phyloP scores from a whole-genome alignment of 306 rosid genomes.

The Fragaria ananassa region DNA sequence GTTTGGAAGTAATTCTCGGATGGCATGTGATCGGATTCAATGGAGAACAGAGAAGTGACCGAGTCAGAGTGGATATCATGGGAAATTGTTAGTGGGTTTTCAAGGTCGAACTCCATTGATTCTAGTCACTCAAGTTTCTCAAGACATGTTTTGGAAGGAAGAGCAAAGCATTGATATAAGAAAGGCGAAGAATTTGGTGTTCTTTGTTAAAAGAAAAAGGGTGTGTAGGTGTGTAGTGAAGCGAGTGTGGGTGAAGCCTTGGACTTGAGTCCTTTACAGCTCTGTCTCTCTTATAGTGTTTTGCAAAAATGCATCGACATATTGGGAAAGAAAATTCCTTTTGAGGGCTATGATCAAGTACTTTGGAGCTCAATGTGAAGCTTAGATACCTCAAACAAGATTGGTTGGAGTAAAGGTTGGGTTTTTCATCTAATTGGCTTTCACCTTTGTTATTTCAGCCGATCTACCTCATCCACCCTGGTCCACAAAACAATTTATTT shows the following conservation, averaged over 20 bases:
- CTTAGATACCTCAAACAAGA: constrained; percentile 21
- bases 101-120: constrained; percentile 85
- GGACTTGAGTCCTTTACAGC: constrained; percentile 34
- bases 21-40: constrained; percentile 82
- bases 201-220: constrained; percentile 33
- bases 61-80: constrained; percentile 40
- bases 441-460: background rate
- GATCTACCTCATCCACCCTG: background rate
- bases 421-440: background rate
- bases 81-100: constrained; percentile 68
- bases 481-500: background rate
- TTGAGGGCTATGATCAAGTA: constrained; percentile 37
- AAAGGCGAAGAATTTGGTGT: constrained; percentile 27
- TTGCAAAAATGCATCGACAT: constrained; percentile 17
- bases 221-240: background rate
- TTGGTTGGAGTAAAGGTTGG: constrained; percentile 12
- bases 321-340: constrained; percentile 42
- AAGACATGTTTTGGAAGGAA: constrained; percentile 32
- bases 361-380: constrained; percentile 15
- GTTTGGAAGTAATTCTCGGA: constrained; percentile 48
- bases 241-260: constrained; percentile 29
- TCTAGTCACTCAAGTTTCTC: background rate
- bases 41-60: constrained; percentile 55
- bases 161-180: constrained; percentile 8
- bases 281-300: constrained; percentile 29